Evolutionary conservation across 2,329 filamentous ascomycete species (phyloP), one percentile per base, ranked within the genome.

Genomic region (Penicillium sp.): DNA sequence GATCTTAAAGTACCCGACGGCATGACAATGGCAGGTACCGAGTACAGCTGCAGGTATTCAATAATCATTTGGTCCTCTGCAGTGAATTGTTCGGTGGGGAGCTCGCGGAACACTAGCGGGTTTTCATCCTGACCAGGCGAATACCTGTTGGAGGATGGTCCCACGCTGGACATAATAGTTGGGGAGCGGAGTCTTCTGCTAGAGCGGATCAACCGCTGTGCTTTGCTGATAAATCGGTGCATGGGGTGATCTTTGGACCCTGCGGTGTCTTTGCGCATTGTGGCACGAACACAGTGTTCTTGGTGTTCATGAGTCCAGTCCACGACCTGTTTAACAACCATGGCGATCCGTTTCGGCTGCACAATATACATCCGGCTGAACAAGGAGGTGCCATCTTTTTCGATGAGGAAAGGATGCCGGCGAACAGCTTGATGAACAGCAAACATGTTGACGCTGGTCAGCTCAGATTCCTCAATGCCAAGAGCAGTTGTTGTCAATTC

Each of bases 301-400:
- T 79, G 70, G 50, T 79, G 73, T 50, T 86, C 76, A 46, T 82
- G 78, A 23, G 84, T 74, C 84, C 84, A 87, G 16, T 71, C 65
- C 15, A 76, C 74, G 5, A 86, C 83, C 21, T 73, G 73, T 38
- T 80, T 72, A 9, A 85, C 72, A 15, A 74, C 67, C 18, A 71
- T 64, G 3, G 81, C 75, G 38, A 83, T 76, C 25, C 75, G 68
- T 55, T 79, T 81, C 6, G 83, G 79, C 23, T 81, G 75, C 21
- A 87, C 61, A 70, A 68, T 78, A 75, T 66, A 82, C 64, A 56
- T 69, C 46, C 71, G 66, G 10, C 67, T 62, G 32, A 75, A 72
- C 3, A 72, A 56, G 18, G 69, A 69, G 23, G 63, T 67, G 18
- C 62, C 63, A 44, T 75, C 72, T 34, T 64, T 61, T 23, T 71